Percentiles rank a stretch among this genome's conserved stretches.
These are phyloP conservation scores for Lachnum nothofagi DNA, from an alignment of 2,329 filamentous ascomycete species.

Conservation along the genomic window DNA sequence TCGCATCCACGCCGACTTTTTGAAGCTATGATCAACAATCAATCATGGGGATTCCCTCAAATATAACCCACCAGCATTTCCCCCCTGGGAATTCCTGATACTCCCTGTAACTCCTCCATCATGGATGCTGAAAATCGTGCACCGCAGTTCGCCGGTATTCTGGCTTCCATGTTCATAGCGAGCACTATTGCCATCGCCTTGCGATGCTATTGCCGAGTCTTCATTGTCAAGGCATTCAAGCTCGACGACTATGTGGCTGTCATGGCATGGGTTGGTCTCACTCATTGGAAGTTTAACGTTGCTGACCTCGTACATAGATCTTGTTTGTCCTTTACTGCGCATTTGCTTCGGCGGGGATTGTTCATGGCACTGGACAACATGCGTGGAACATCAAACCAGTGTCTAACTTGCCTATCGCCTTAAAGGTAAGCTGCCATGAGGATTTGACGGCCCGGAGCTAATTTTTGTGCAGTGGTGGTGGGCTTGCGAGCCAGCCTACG, in stretches of 20 bases:
- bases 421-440: conserved; percentile 24
- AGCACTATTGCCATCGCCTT: conserved; percentile 26
- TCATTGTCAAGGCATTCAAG: conserved; percentile 26
- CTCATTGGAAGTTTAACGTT: conserved; percentile 1
- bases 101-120: no score
- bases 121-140: conserved; percentile 13
- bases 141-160: conserved; percentile 31
- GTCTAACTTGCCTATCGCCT: conserved; percentile 22
- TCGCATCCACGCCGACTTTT: no score
- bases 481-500: conserved; percentile 37
- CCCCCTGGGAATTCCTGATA: no score
- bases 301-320: conserved; percentile 10
- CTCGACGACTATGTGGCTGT: conserved; percentile 25
- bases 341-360: conserved; percentile 23
- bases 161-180: conserved; percentile 34
- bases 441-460: conserved; percentile 3
- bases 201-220: conserved; percentile 23
- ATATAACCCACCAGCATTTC: no score
- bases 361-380: conserved; percentile 30
- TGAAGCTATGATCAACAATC: no score
- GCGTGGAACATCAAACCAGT: conserved; percentile 14
- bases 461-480: conserved; percentile 31
- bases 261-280: conserved; percentile 19
- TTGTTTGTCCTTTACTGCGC: conserved; percentile 22
- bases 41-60: no score